Base-by-base conservation (phyloP, 1,284 basidiomycete species). In the Exobasidium cylindrosporum region DNA sequence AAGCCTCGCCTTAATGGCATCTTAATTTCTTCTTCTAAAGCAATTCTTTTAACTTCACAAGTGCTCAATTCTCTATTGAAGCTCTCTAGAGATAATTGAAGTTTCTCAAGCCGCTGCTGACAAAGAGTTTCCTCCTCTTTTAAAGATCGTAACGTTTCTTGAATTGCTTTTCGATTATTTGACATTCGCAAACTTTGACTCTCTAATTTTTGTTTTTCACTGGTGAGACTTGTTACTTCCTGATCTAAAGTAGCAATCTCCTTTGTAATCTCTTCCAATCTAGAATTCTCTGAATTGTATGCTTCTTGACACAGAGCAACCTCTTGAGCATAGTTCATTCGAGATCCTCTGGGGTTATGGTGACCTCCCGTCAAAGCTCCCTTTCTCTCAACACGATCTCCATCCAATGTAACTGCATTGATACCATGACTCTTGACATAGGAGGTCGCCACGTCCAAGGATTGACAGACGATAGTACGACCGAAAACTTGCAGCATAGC, bases 381-480 rank as follows among this genome's bases (percentile, higher is more conserved):
- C 79, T 95, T 97, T 60, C 94, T 87, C 80, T 98, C 95, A 46
- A 96, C 93, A 76, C 93, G 93, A 83, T 99, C 96, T 58, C 96
- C 96, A 68, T 97, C 94, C 46, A 97, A 85, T 3, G 96, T 98
- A 81, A 98, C 97, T 7, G 92, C 94, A 81, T 96, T 97, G 77
- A 98, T 88, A 3, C 88, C 88, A 78, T 97, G 92, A 72, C 88
- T 90, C 76, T 95, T 90, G 54, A 95, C 92, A 80, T 97, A 98
- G 4, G 91, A 90, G 3, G 92, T 90, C 6, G 93, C 95, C 69
- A 94, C 89, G 10, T 89, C 88, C 61, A 99, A 86, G 76, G 95
- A 91, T 32, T 89, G 86, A 78, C 95, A 97, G 40, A 99, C 90
- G 80, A 95, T 92, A 0, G 93, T 97, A 81, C 92, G 92, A 32